Evolutionary conservation across 148 eudicot genomes (phyloP).

Genomic region (Fallopia convolvulus): DNA sequence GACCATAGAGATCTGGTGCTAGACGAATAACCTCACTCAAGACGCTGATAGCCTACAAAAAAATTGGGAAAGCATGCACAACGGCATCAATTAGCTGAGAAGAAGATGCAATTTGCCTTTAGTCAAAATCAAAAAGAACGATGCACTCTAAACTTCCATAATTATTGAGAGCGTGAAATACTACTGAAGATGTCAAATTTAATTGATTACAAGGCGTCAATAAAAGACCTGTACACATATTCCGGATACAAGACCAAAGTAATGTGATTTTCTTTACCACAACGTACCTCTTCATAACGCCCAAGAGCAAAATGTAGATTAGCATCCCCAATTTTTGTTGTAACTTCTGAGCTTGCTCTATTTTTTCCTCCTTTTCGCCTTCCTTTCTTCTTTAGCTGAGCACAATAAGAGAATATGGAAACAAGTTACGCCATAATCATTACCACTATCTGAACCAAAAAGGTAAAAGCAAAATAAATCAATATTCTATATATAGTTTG

Average conservation of each 20-base stretch:
- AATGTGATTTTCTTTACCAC: slow-evolving; percentile 2
- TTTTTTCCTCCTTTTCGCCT: slow-evolving; percentile 74
- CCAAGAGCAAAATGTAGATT: slow-evolving; percentile 73
- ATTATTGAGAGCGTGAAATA: background rate
- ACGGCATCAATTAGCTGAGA: slow-evolving; percentile 1
- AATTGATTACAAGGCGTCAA: background rate
- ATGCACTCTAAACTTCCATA: background rate
- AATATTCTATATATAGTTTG: background rate
- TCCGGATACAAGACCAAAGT: background rate
- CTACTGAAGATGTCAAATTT: background rate
- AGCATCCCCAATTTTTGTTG: slow-evolving; percentile 79
- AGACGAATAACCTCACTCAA: slow-evolving; percentile 60
- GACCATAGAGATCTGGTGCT: slow-evolving; percentile 71
- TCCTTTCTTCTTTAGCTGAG: slow-evolving; percentile 59
- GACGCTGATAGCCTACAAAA: slow-evolving; percentile 51
- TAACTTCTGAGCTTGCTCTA: slow-evolving; percentile 58
- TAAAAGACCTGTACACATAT: background rate
- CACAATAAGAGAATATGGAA: slow-evolving; percentile 3
- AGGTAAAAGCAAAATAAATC: background rate
- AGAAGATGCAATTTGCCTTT: background rate
- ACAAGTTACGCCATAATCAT: background rate
- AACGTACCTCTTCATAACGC: slow-evolving; percentile 62
- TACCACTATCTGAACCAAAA: background rate
- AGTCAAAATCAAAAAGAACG: background rate
- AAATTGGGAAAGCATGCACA: slow-evolving; percentile 6